Evolutionary conservation across 208 protist genomes (phyloP).

Genomic region (Tritrichomonas musculus): DNA sequence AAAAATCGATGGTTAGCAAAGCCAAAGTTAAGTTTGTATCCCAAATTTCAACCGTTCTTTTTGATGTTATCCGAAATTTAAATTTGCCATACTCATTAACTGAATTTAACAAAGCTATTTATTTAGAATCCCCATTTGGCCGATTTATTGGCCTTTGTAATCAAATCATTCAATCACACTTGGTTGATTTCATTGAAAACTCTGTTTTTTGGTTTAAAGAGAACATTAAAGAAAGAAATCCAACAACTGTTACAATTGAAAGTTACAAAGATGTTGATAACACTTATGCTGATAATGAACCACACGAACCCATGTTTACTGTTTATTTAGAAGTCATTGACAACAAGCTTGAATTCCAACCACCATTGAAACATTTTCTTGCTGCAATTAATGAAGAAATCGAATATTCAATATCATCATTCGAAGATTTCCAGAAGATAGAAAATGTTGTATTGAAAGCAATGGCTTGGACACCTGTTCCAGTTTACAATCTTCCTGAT

Average conservation of each 20-base stretch:
- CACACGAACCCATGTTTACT: background rate
- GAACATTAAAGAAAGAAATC: conserved; percentile 1
- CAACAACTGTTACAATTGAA: background rate
- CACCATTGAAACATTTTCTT: background rate
- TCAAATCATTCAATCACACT: conserved; percentile 24
- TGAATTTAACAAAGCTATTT: conserved; percentile 29
- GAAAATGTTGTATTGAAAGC: conserved; percentile 7
- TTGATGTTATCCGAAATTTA: conserved; percentile 17
- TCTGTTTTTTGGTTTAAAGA: background rate
- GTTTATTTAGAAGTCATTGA: background rate
- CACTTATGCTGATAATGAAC: background rate
- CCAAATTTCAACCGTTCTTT: conserved; percentile 27
- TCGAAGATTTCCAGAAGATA: conserved; percentile 35
- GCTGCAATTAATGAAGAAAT: conserved; percentile 20
- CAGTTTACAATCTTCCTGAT: background rate
- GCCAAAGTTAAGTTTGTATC: conserved; percentile 17
- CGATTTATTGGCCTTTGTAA: conserved; percentile 21
- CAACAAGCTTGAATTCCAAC: background rate
- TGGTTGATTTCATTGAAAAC: background rate
- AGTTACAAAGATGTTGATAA: background rate
- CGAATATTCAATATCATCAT: conserved; percentile 11
- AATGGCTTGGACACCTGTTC: background rate
- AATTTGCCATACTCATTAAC: conserved; percentile 24
- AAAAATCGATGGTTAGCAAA: conserved; percentile 22
- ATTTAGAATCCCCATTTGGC: conserved; percentile 1